Evolutionary conservation across 805 yeast species (phyloP).

Genomic region (Candida ortonii): DNA sequence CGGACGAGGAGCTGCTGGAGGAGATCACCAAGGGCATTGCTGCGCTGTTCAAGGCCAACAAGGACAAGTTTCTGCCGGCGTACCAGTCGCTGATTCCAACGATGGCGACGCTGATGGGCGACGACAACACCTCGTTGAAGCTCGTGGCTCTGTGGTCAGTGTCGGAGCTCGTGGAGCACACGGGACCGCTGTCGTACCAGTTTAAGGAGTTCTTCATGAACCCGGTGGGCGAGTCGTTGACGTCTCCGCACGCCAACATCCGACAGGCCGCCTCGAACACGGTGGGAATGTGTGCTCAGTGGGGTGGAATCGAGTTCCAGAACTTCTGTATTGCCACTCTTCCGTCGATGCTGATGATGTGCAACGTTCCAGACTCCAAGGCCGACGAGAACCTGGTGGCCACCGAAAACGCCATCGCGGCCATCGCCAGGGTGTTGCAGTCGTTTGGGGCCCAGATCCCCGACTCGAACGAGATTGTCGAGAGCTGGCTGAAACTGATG

Average conservation of each 20-base stretch:
- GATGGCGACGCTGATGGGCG: slow-evolving; percentile 57
- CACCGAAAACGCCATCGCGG: slow-evolving; percentile 79
- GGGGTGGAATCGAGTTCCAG: slow-evolving; percentile 63
- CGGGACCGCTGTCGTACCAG: slow-evolving; percentile 65
- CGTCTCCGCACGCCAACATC: slow-evolving; percentile 63
- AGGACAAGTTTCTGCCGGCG: slow-evolving; percentile 55
- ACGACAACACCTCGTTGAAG: slow-evolving; percentile 64
- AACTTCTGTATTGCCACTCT: slow-evolving; percentile 68
- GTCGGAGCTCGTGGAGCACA: slow-evolving; percentile 76
- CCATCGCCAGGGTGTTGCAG: slow-evolving; percentile 81
- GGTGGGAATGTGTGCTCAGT: slow-evolving; percentile 82
- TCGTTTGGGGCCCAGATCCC: slow-evolving; percentile 57
- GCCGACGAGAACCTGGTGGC: slow-evolving; percentile 83
- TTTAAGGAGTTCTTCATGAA: slow-evolving; percentile 64
- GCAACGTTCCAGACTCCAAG: slow-evolving; percentile 74
- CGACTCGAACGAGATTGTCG: slow-evolving; percentile 58
- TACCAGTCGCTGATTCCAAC: slow-evolving; percentile 66
- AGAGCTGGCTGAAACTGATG: slow-evolving; percentile 75
- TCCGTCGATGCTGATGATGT: slow-evolving; percentile 70
- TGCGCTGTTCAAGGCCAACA: slow-evolving; percentile 62
- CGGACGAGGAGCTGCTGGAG: slow-evolving; percentile 87
- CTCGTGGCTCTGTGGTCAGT: slow-evolving; percentile 77
- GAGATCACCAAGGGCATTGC: slow-evolving; percentile 77
- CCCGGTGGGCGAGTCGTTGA: slow-evolving; percentile 63
- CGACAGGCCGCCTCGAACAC: slow-evolving; percentile 87